Conservation (phyloP, 1,284 basidiomycete species). For the Caloboletus inedulis region DNA sequence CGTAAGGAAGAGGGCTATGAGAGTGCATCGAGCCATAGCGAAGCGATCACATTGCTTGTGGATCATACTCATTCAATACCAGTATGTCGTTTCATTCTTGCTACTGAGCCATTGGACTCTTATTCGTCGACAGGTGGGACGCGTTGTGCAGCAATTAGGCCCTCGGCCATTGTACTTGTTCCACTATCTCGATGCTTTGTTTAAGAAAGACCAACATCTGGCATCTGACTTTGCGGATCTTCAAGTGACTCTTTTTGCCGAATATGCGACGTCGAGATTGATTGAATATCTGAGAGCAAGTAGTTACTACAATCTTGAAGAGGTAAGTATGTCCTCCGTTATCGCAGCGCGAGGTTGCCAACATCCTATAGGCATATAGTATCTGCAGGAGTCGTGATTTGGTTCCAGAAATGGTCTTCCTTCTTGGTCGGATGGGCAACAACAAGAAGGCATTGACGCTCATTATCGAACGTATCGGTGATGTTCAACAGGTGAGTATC, state of each 20-base stretch:
- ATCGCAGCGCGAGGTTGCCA: neutral
- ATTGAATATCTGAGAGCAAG: conserved; percentile 92
- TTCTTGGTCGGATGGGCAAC: conserved; percentile 96
- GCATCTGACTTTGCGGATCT: conserved; percentile 81
- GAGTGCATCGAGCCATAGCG: conserved; percentile 43
- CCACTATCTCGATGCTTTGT: conserved; percentile 90
- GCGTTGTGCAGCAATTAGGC: conserved; percentile 87
- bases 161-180: conserved; percentile 81
- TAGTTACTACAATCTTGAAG: conserved; percentile 89
- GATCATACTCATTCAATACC: conserved; percentile 96
- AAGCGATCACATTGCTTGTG: conserved; percentile 86
- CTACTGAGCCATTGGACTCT: neutral
- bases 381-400: conserved; percentile 84
- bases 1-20: conserved; percentile 43
- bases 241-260: conserved; percentile 90
- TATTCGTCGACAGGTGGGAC: conserved; percentile 56
- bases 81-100: conserved; percentile 44
- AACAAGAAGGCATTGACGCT: conserved; percentile 92
- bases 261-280: conserved; percentile 75
- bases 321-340: conserved; percentile 43
- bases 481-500: conserved; percentile 75
- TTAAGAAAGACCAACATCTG: conserved; percentile 82
- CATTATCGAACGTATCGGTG: conserved; percentile 93
- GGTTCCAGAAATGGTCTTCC: conserved; percentile 96
- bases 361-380: conserved; percentile 67